phyloP scores from a whole-genome alignment of 164 flowering plant genomes.

The Amborella trichopoda region DNA sequence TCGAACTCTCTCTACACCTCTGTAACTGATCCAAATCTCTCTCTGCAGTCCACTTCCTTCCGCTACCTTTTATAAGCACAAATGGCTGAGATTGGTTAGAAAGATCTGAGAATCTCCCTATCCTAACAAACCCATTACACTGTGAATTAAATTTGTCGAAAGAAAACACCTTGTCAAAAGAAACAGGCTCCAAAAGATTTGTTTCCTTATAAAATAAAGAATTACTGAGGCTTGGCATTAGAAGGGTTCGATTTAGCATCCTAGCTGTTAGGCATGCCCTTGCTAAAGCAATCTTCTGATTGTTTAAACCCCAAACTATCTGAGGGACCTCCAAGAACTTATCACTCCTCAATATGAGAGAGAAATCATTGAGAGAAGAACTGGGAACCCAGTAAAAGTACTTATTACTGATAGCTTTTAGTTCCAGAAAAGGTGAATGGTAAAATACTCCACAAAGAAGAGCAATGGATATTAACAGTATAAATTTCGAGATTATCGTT shows the following conservation, averaged over 20 bases:
- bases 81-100: slow-evolving; percentile 22
- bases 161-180: slow-evolving; percentile 71
- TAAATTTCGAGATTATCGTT: neutral
- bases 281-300: slow-evolving; percentile 92
- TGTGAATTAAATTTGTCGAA: slow-evolving; percentile 60
- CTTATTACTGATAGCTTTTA: slow-evolving; percentile 11
- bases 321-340: slow-evolving; percentile 91
- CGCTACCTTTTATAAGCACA: slow-evolving; percentile 75
- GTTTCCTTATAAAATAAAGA: slow-evolving; percentile 90
- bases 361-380: slow-evolving; percentile 8
- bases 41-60: slow-evolving; percentile 79
- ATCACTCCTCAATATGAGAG: slow-evolving; percentile 22
- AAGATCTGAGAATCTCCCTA: slow-evolving; percentile 52
- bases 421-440: slow-evolving; percentile 20
- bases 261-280: slow-evolving; percentile 85
- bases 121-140: slow-evolving; percentile 67
- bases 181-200: slow-evolving; percentile 60
- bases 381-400: slow-evolving; percentile 4
- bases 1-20: slow-evolving; percentile 25
- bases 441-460: slow-evolving; percentile 29
- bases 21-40: slow-evolving; percentile 77
- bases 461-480: slow-evolving; percentile 7
- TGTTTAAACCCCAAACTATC: slow-evolving; percentile 94
- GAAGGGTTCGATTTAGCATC: slow-evolving; percentile 63
- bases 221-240: slow-evolving; percentile 93